Evolutionary conservation across 495 filamentous ascomycete species (phyloP), one percentile per base, ranked within the genome.

Genomic region (Lophiotrema nucula): DNA sequence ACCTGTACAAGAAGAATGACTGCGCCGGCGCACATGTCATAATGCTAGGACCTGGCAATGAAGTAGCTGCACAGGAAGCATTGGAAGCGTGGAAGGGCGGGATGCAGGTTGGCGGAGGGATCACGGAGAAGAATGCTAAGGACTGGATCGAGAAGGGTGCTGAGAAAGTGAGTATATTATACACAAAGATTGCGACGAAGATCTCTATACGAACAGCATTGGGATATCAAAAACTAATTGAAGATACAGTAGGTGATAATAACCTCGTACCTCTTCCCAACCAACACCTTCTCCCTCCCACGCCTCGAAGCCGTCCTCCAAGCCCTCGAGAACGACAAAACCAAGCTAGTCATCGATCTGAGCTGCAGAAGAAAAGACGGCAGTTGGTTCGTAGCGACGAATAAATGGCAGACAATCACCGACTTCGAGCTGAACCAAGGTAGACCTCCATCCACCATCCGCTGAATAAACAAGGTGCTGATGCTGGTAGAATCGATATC

Each of bases 371-470:
- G 82, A 41, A 82, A 83, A 53, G 88, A 79, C 16, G 76, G 82
- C 12, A 81, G 61, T 45, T 98, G 93, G 92, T 86, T 89, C 57
- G 92, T 98, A 25, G 92, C 93, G 37, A 98, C 93, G 89, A 87
- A 97, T 70, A 92, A 95, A 72, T 98, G 93, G 93, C 92, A 97
- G 76, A 92, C 88, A 3, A 84, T 97, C 55, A 97, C 93, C 0
- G 89, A 96, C 68, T 91, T 95, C 85, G 92, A 97, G 66, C 83
- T 97, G 53, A 89, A 83, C 66, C 75, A 87, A 76, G 86, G 93
- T 89, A 46, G 13, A 21, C 41, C 37, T 13, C 1, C 27, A 5
- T 10, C 35, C 1, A 21, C 16, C 3, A 74, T 47, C 78, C 63
- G 16, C 21, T 18, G 23, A 27, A 21, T 27, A 12, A 10, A 33